Evolutionary conservation across 768 basidiomycete species (phyloP), one percentile per base, ranked within the genome.

Genomic region (Gyrodon lividus): DNA sequence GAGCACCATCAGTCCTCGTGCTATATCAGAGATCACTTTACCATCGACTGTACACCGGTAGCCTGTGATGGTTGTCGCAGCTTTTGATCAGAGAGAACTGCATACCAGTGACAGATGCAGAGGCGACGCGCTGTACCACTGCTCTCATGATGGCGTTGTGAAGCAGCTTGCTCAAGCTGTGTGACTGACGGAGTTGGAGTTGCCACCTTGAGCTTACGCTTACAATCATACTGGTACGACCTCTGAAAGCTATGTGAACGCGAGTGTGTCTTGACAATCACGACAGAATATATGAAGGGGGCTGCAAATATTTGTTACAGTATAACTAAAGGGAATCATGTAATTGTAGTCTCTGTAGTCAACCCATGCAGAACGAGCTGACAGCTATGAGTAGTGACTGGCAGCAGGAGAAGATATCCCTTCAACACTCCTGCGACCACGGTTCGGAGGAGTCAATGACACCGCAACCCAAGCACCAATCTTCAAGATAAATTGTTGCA

Each of bases 391-490:
- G n/a, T n/a, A n/a, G n/a, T n/a, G n/a, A n/a, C n/a, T n/a, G n/a
- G n/a, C n/a, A n/a, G n/a, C n/a, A 31, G 31, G 31, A 14, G 12
- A 8, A 2, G 30, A 31, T 14, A 13, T 31, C 31, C 13, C 31
- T 12, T 31, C 10, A 13, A 31, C 30, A 31, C 30, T 31, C 10
- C 10, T 31, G 30, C 12, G 10, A 12, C 30, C 30, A 31, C 12
- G 10, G 13, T 31, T 31, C 31, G 31, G 31, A 14, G 31, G 13
- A 14, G 2, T 63, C 55, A 43, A 97, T 93, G 6, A 77, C 69
- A 28, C 92, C 94, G 61, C 87, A 88, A 2, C 94, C 94, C 26
- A 96, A 73, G 67, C 92, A 94, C 84, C 86, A 87, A 40, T 83
- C 77, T 2, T 74, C 82, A 50, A 83, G 77, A 68, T 84, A 97